Base-by-base conservation (phyloP, 73 alveolate species). In the Blepharisma stoltei region DNA sequence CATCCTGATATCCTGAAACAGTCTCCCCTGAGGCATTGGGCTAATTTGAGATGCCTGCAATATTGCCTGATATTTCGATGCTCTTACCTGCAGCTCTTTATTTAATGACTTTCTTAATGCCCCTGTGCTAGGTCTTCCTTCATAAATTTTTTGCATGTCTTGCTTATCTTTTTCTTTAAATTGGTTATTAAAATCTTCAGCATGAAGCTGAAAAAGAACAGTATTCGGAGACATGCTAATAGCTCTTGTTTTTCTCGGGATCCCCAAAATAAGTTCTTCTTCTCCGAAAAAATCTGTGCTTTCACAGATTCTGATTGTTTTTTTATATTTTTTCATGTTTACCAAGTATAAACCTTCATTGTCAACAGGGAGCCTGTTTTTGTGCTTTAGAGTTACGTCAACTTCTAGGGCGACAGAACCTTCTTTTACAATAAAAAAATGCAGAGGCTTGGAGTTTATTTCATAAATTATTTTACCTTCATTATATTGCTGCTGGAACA, bases 231-330 rank as follows among this genome's bases (percentile, higher is more conserved):
- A 14, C 66, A 52, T 52, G 65, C 65, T 14, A 1, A 50, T 50
- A 14, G 65, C 65, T 50, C 21, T 50, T 50, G 65, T 50, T 18
- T 50, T 50, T 11, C 65, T 11, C 0, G 65, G 21, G 4, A 50
- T 50, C 27, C 65, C 65, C 21, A 14, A 11, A 18, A 50, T 50
- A 11, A 50, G 65, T 50, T 50, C 65, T 50, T 50, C 65, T 50
- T 50, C 65, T 50, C 65, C 65, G 21, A 50, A 50, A 50, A 50
- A 50, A 50, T 50, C 65, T 32, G 41, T 32, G 65, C 65, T 18
- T 18, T 50, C 21, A 14, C 27, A 50, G 65, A 50, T 50, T 11
- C 27, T 50, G n/a, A 14, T 50, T 14, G 21, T 50, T 11, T 50
- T 11, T 18, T 14, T 14, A 11, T 50, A 18, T 11, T 18, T 14